Conservation (phyloP, 495 filamentous ascomycete species). For the Hypomontagnella monticulosa region DNA sequence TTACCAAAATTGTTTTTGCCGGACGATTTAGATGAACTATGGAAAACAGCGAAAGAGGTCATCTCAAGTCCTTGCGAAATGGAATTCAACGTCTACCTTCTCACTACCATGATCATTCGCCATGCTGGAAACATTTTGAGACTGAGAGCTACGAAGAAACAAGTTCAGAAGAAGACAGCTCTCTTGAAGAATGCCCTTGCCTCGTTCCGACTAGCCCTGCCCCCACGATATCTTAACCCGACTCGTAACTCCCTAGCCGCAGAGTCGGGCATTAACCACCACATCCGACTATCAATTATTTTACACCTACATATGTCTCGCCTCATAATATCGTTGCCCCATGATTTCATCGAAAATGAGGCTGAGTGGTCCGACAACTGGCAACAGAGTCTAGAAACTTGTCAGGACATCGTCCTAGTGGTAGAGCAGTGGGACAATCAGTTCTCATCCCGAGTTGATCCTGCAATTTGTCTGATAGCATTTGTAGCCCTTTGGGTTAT, state of each 20-base stretch:
- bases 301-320: conserved; percentile 35
- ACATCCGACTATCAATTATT: conserved; percentile 36
- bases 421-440: conserved; percentile 40
- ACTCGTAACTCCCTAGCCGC: conserved; percentile 33
- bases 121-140: conserved; percentile 34
- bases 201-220: conserved; percentile 38
- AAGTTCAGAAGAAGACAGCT: conserved; percentile 3
- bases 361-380: conserved; percentile 24
- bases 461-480: conserved; percentile 39
- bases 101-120: conserved; percentile 42
- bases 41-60: conserved; percentile 37
- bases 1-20: conserved; percentile 37
- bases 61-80: conserved; percentile 22
- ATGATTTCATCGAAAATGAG: conserved; percentile 16
- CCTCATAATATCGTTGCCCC: conserved; percentile 21
- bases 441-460: conserved; percentile 35
- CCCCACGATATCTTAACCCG: conserved; percentile 39
- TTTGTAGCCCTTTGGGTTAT: conserved; percentile 33
- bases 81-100: conserved; percentile 42
- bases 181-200: conserved; percentile 24
- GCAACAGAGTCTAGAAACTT: conserved; percentile 29
- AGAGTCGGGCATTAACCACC: conserved; percentile 36
- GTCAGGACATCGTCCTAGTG: conserved; percentile 32
- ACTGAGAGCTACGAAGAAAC: conserved; percentile 30
- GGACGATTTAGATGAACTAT: conserved; percentile 37